Evolutionary conservation across 768 basidiomycete genomes (phyloP).

Genomic region (Calocera cornea): DNA sequence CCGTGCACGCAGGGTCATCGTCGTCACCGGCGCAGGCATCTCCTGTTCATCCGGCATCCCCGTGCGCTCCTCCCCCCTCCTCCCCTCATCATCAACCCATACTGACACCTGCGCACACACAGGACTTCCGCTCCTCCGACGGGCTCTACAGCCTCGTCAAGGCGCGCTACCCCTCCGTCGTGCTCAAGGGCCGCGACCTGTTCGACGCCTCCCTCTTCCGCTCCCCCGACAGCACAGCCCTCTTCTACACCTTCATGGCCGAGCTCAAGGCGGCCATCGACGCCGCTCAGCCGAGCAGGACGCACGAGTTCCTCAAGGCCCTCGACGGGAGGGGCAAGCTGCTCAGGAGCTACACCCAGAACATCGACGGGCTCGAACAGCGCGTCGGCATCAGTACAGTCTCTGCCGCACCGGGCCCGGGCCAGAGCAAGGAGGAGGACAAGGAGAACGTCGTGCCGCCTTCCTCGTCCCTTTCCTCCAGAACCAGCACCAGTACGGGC

Average conservation of each 20-base stretch:
- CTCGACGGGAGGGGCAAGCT: conserved; percentile 75
- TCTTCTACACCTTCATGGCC: conserved; percentile 93
- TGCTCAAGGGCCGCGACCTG: conserved; percentile 84
- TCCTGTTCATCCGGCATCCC: conserved; percentile 95
- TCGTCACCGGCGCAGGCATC: conserved; percentile 91
- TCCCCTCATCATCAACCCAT: background rate
- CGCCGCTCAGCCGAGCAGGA: conserved; percentile 62
- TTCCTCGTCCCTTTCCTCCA: conserved; percentile 2
- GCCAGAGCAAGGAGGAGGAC: background rate
- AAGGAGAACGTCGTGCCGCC: conserved; percentile 9
- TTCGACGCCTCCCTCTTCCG: conserved; percentile 90
- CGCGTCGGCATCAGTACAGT: conserved; percentile 46
- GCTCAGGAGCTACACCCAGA: conserved; percentile 88
- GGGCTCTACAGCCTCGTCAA: conserved; percentile 87
- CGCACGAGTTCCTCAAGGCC: conserved; percentile 77
- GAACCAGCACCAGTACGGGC: no score
- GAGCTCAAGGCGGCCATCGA: conserved; percentile 75
- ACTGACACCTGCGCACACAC: background rate
- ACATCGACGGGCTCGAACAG: conserved; percentile 91
- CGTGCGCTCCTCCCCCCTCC: conserved; percentile 37
- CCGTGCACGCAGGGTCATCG: conserved; percentile 73
- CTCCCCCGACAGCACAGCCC: conserved; percentile 66
- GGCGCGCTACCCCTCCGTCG: conserved; percentile 62
- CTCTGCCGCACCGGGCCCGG: no score
- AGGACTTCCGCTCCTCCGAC: conserved; percentile 96